Evolutionary conservation across 805 yeast species (phyloP).

Genomic region (Komagataella pastoris): DNA sequence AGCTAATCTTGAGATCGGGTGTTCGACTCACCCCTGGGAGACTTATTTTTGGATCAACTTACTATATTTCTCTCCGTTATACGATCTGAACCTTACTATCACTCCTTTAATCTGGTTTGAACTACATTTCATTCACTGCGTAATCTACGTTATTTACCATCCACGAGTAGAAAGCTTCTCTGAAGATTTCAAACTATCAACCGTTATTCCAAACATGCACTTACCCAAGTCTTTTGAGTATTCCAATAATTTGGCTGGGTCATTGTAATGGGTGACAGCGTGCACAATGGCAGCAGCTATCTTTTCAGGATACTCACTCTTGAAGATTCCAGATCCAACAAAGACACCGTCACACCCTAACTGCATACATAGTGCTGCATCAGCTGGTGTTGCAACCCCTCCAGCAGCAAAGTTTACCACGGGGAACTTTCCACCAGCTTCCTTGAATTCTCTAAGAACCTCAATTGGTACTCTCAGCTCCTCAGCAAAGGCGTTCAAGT

Average conservation of each 20-base stretch:
- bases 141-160: constrained; percentile 22
- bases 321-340: constrained; percentile 72
- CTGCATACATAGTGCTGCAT: constrained; percentile 76
- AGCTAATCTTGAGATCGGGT: neutral
- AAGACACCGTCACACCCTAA: constrained; percentile 71
- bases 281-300: constrained; percentile 70
- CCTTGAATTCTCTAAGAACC: constrained; percentile 34
- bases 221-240: constrained; percentile 61
- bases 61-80: no score
- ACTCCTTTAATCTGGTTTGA: neutral
- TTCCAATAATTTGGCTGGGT: constrained; percentile 46
- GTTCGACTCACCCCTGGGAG: neutral
- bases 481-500: constrained; percentile 36
- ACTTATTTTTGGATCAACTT: neutral
- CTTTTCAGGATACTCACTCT: constrained; percentile 57
- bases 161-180: constrained; percentile 39
- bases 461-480: constrained; percentile 46
- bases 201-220: constrained; percentile 62
- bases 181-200: constrained; percentile 30
- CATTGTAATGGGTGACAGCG: constrained; percentile 61
- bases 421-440: constrained; percentile 48
- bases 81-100: neutral
- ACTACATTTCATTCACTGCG: neutral
- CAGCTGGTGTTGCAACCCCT: constrained; percentile 81
- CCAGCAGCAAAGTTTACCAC: constrained; percentile 86